Base-by-base conservation (phyloP, 2,329 filamentous ascomycete species). In the Monascus ruber region DNA sequence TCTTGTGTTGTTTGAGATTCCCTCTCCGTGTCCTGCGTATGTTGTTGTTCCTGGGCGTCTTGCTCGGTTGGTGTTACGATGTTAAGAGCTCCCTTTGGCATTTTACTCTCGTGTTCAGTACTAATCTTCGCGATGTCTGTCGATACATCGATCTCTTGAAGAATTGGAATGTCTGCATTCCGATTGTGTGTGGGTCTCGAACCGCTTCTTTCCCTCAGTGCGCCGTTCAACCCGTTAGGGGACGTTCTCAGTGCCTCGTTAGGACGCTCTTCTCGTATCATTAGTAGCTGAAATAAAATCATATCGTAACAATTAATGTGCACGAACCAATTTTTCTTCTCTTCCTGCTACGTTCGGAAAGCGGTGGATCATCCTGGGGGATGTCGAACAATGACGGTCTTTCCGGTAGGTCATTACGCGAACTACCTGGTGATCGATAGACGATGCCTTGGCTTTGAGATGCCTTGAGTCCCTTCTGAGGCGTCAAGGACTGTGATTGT, bases 341-440 rank as follows among this genome's bases (percentile, higher is more conserved):
- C 44, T 62, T 62, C 26, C 44, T 54, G 40, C 52, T 58, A 32
- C 51, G 53, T 7, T 41, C 46, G 29, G 50, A 46, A 25, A 55
- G 50, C 9, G 47, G 38, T 24, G 46, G 43, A 26, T 58, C 55
- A 24, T 65, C 58, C 4, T 47, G 46, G 1, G 58, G 57, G 39
- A 62, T 53, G 36, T 64, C 61, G 38, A 60, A 64, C 28, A 56
- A 50, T 10, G 60, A 62, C 10, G 53, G 55, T 29, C 58, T 52
- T 24, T 46, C 47, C 10, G 57, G 52, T 6, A 51, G 47, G n/a
- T 41, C 35, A 44, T 58, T 60, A 37, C 55, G 56, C 46, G 57
- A 53, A 35, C 53, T 59, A 36, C 52, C 49, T 7, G 57, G 55
- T n/a, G 53, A 56, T 39, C 49, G 52, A 33, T 41, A 46, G 5